Percentiles rank a stretch among this genome's conserved stretches.
Conservation (phyloP, 2,329 filamentous ascomycete species). For the Beauveria pseudobassiana region DNA sequence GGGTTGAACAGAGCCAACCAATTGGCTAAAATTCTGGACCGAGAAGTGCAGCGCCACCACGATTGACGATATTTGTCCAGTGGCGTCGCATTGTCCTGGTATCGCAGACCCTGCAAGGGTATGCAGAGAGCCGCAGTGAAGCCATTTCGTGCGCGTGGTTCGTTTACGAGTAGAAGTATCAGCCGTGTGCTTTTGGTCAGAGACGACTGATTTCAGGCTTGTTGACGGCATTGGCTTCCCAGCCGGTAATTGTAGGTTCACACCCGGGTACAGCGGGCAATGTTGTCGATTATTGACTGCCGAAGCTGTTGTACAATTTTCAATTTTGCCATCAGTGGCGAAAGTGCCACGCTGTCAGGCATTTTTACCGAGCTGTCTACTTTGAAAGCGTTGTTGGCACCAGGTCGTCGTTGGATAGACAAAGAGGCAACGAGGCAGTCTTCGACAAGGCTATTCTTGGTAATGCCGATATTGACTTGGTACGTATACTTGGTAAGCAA, state of each 20-base stretch:
- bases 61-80: conserved; percentile 3
- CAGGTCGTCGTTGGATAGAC: neutral
- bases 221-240: neutral
- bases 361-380: neutral
- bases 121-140: neutral
- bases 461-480: neutral
- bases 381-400: neutral
- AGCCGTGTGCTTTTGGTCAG: neutral
- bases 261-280: neutral
- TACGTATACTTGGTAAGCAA: neutral
- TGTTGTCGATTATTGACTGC: neutral
- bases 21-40: conserved; percentile 3
- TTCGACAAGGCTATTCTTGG: conserved; percentile 5
- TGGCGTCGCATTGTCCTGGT: neutral
- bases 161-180: neutral
- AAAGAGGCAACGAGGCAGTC: neutral
- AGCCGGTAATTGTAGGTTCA: neutral
- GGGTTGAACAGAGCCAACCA: neutral
- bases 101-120: neutral
- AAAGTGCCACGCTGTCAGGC: conserved; percentile 7
- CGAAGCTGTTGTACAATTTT: neutral
- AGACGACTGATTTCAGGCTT: neutral
- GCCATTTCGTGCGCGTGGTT: neutral
- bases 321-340: neutral
- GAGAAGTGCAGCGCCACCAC: neutral